Evolutionary conservation across 371 early-diverging fungal genomes (phyloP), one percentile per base, ranked within the genome.

Genomic region (Mucor ambiguus): DNA sequence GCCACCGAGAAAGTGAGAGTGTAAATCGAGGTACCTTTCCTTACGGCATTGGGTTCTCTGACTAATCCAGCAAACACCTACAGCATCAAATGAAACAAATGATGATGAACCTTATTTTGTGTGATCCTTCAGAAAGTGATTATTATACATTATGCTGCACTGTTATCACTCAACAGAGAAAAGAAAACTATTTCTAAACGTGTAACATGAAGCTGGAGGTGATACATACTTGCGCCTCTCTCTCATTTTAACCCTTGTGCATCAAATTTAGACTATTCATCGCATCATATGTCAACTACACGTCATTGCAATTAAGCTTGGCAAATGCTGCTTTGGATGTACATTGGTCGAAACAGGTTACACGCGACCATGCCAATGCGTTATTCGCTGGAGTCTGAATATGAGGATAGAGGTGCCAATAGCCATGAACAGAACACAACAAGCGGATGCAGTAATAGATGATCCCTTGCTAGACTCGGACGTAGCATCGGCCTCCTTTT

Each of bases 321-420:
- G 44, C 44, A 44, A 44, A 44, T 37, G 37, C 37, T 33, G 35
- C 35, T 33, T 33, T 33, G 9, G 35, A 10, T 9, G 10, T 33
- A 7, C 11, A 37, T 37, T 2, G 14, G 14, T 37, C 3, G 5
- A 37, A 37, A 14, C 14, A 37, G n/a, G 44, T 44, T 44, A 44
- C 44, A 44, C 44, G 20, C 44, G 7, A 9, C 18, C 20, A 44
- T 37, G 37, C 14, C 37, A 7, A 44, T 4, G 4, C 7, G n/a
- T 2, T 20, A 14, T 6, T 4, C 14, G 14, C 6, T 56, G 8
- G 20, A 1, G 4, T 43, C 41, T 55, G 41, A 41, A 29, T 38
- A 63, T n/a, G 22, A 63, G 33, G 22, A 44, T 20, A 22, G 64
- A 63, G 12, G 56, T 41, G n/a, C 41, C 24, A 28, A 56, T 18